Conservation (phyloP, 805 yeast species). For the Kodamaea neixiangensis region DNA sequence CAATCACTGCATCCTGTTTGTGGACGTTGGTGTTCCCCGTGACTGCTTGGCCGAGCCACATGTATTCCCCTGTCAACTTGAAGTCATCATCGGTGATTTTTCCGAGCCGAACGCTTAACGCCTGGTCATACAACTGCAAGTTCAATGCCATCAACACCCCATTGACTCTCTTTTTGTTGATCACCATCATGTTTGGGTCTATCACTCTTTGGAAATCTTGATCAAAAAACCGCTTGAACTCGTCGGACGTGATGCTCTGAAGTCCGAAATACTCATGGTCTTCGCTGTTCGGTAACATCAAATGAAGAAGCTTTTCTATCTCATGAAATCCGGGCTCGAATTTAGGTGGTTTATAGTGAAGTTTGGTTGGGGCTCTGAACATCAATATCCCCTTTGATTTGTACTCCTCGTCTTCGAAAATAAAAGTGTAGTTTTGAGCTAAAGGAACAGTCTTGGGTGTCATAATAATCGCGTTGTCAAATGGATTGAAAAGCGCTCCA, state of each 20-base stretch:
- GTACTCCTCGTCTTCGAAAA: slow-evolving; percentile 16
- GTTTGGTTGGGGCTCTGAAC: slow-evolving; percentile 30
- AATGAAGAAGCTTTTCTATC: slow-evolving; percentile 23
- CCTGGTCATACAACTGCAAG: slow-evolving; percentile 22
- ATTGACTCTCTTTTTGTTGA: slow-evolving; percentile 27
- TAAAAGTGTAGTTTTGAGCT: slow-evolving; percentile 19
- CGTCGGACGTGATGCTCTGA: slow-evolving; percentile 9
- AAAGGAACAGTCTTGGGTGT: slow-evolving; percentile 25
- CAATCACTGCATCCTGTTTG: slow-evolving; percentile 25
- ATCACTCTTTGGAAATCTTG: slow-evolving; percentile 24
- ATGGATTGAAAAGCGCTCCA: slow-evolving; percentile 34
- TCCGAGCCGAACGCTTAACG: slow-evolving; percentile 23
- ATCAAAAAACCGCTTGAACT: slow-evolving; percentile 21
- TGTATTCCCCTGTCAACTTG: slow-evolving; percentile 22
- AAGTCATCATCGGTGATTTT: slow-evolving; percentile 8
- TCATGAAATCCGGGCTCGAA: slow-evolving; percentile 34
- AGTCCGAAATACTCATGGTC: slow-evolving; percentile 25
- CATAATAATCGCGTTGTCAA: slow-evolving; percentile 31
- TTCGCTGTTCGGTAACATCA: slow-evolving; percentile 21
- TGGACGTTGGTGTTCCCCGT: slow-evolving; percentile 28
- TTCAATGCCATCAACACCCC: slow-evolving; percentile 32
- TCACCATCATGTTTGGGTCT: slow-evolving; percentile 30
- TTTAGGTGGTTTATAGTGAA: slow-evolving; percentile 18
- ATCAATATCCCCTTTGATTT: slow-evolving; percentile 25
- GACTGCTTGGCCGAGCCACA: slow-evolving; percentile 39